These are phyloP conservation scores for Arachis stenosperma DNA, from an alignment of 306 rosid species.

Conservation along the genomic window DNA sequence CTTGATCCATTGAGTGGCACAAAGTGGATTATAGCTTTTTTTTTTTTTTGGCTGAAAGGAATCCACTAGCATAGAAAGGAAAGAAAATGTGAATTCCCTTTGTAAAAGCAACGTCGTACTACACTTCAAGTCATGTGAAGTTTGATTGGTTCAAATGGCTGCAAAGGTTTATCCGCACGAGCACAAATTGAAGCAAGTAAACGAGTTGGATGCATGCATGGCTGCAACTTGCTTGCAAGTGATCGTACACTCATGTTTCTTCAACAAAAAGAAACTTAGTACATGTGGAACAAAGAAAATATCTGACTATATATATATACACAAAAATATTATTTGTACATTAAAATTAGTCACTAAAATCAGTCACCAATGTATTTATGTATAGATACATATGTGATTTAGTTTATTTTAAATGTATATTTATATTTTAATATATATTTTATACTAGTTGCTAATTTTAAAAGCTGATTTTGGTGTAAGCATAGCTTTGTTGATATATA, in stretches of 20 bases:
- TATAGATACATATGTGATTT: no score
- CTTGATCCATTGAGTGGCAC: neutral
- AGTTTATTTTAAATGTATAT: no score
- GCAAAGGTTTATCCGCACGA: neutral
- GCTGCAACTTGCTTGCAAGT: conserved; percentile 32
- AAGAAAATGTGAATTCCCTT: neutral
- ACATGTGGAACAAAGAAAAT: neutral
- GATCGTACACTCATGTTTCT: conserved; percentile 1
- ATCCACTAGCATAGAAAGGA: neutral
- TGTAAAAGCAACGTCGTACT: neutral
- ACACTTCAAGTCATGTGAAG: neutral
- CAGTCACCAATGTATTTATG: no score
- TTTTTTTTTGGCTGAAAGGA: neutral
- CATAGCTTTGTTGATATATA: no score
- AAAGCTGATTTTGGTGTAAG: no score
- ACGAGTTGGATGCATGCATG: neutral
- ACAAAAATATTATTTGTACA: no score
- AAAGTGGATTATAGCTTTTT: neutral
- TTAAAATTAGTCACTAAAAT: no score
- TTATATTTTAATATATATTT: no score
- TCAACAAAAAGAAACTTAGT: neutral
- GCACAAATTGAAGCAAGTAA: neutral
- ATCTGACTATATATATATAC: neutral
- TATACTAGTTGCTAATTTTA: no score
- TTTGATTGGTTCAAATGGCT: conserved; percentile 7